These are phyloP conservation scores for Malus hybrid DNA, from an alignment of 331 rosid genomes.

Conservation along the genomic window DNA sequence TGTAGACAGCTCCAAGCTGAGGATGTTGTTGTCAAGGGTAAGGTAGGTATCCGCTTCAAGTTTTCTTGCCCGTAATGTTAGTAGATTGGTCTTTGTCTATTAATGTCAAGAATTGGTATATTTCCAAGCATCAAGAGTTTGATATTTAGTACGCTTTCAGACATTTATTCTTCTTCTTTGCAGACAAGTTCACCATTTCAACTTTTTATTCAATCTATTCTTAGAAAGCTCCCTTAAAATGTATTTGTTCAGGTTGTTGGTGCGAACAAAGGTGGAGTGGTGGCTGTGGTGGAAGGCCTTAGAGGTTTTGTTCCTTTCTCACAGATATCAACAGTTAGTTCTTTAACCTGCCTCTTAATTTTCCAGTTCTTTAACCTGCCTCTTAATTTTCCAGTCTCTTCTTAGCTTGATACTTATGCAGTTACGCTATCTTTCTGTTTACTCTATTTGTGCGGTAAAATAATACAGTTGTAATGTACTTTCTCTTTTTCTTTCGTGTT, in stretches of 20 bases:
- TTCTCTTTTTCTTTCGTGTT: no score
- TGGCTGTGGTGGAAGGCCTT: constrained; percentile 74
- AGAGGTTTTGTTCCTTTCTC: constrained; percentile 89
- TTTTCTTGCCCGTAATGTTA: no score
- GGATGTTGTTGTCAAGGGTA: constrained; percentile 84
- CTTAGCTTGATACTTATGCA: neutral
- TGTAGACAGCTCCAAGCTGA: constrained; percentile 84
- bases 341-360: constrained; percentile 6
- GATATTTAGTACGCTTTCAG: neutral
- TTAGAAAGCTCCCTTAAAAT: neutral
- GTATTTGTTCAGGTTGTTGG: constrained; percentile 49
- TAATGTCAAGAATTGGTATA: neutral
- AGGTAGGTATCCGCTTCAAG: constrained; percentile 43
- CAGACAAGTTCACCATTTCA: neutral
- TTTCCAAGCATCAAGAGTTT: constrained; percentile 1
- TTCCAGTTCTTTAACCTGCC: constrained; percentile 11
- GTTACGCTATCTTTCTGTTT: neutral
- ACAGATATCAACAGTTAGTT: constrained; percentile 64
- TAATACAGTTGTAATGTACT: neutral
- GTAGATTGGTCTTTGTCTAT: neutral
- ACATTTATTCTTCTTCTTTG: neutral
- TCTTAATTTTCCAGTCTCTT: neutral
- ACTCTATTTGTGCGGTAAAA: neutral
- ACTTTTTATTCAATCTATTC: neutral
- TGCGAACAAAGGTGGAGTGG: constrained; percentile 79